Conservation (phyloP, 306 rosid species). For the Alnus rubra region DNA sequence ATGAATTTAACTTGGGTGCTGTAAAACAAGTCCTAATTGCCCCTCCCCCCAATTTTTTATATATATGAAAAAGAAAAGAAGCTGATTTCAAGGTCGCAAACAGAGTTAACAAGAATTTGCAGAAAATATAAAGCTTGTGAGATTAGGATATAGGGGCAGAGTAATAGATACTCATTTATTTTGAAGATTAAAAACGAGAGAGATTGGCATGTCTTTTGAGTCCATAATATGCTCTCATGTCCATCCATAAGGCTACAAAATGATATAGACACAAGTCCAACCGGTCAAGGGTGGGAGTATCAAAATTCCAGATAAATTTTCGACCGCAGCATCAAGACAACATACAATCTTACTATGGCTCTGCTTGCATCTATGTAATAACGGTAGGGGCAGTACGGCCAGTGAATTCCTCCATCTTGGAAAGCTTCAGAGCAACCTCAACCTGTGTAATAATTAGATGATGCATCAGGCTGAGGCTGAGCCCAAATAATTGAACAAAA, state of each 20-base stretch:
- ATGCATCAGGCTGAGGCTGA: background rate
- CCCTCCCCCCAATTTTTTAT: too few relatives aligned
- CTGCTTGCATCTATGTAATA: constrained; percentile 52
- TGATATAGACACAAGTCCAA: background rate
- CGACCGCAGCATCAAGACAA: constrained; percentile 7
- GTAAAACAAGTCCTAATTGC: too few relatives aligned
- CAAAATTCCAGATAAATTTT: constrained; percentile 3
- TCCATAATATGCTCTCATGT: background rate
- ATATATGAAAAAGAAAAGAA: too few relatives aligned
- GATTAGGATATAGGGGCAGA: background rate
- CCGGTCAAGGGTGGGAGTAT: background rate
- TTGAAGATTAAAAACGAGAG: background rate
- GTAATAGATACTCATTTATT: background rate
- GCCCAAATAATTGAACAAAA: constrained; percentile 15
- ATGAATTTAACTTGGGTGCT: too few relatives aligned
- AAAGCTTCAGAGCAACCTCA: constrained; percentile 89
- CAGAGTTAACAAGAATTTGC: background rate
- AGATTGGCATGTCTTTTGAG: background rate
- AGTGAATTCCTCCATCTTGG: constrained; percentile 89
- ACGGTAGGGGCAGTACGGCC: constrained; percentile 97
- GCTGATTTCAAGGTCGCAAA: background rate
- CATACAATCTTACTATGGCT: background rate
- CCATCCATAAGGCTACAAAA: background rate
- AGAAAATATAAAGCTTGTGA: background rate
- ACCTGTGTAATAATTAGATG: constrained; percentile 56